Evolutionary conservation across 1,139 yeast species (phyloP).

Genomic region (Hyphopichia khmerensis): DNA sequence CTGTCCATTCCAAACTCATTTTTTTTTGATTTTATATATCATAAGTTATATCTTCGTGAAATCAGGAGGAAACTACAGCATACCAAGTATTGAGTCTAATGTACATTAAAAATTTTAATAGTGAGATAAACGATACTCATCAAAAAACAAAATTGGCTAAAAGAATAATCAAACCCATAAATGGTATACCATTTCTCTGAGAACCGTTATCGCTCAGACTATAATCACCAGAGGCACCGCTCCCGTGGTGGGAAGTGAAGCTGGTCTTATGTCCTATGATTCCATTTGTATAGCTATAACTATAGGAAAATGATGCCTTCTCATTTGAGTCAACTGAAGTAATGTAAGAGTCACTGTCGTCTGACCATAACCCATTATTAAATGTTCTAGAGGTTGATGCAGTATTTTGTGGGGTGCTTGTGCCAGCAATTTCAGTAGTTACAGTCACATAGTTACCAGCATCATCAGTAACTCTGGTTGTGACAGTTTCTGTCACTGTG

Average conservation of each 20-base stretch:
- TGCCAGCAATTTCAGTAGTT: not conserved
- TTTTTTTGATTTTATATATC: not conserved
- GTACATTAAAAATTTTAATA: not conserved
- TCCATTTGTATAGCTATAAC: slow-evolving; percentile 1
- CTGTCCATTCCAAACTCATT: not conserved
- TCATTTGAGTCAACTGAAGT: slow-evolving; percentile 1
- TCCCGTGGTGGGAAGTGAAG: slow-evolving; percentile 2
- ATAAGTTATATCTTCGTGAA: too few relatives aligned
- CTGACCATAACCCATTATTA: not conserved
- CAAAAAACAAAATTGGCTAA: not conserved
- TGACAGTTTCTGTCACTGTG: not conserved
- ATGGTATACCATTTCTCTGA: not conserved
- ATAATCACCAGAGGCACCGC: not conserved
- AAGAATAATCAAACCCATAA: not conserved
- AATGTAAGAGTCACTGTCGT: not conserved
- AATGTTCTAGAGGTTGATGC: slow-evolving; percentile 9
- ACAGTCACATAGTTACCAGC: slow-evolving; percentile 10
- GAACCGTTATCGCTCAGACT: not conserved
- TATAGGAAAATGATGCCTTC: slow-evolving; percentile 1
- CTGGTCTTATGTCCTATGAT: not conserved
- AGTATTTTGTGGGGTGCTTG: slow-evolving; percentile 7
- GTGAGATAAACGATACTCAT: not conserved
- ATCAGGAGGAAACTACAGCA: too few relatives aligned
- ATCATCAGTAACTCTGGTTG: slow-evolving; percentile 3
- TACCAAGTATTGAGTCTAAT: not conserved